phyloP scores from a whole-genome alignment of 352 stramenopile species.

The Phytopythium helicoides region DNA sequence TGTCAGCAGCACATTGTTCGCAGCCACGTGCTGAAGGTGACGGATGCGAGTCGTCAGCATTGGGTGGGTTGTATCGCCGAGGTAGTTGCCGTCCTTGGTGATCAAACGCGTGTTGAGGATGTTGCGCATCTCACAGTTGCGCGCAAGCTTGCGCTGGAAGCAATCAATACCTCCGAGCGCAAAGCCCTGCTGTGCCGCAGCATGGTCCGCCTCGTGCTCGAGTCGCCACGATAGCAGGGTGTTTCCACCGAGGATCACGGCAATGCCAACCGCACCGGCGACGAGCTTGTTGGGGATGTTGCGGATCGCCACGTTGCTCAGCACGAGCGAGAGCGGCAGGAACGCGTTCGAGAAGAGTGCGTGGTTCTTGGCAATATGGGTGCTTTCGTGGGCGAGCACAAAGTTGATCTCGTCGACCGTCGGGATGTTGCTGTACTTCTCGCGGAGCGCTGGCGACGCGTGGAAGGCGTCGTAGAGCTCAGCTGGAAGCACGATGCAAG shows the following conservation, averaged over 20 bases:
- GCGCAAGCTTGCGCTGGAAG: slow-evolving; percentile 71
- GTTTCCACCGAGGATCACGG: slow-evolving; percentile 50
- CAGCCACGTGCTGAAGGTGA: slow-evolving; percentile 51
- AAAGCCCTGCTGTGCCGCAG: slow-evolving; percentile 66
- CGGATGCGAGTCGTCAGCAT: slow-evolving; percentile 72
- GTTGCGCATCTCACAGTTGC: slow-evolving; percentile 69
- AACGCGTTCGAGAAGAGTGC: slow-evolving; percentile 58
- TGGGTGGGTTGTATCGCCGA: slow-evolving; percentile 75
- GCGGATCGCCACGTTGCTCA: slow-evolving; percentile 46
- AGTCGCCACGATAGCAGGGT: slow-evolving; percentile 74
- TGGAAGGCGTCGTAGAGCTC: slow-evolving; percentile 84
- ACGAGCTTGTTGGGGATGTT: slow-evolving; percentile 79
- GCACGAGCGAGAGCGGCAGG: slow-evolving; percentile 60
- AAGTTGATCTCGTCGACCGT: slow-evolving; percentile 80
- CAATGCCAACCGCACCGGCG: slow-evolving; percentile 39
- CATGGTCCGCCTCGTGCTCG: slow-evolving; percentile 78
- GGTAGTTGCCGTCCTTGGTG: slow-evolving; percentile 76
- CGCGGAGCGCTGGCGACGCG: slow-evolving; percentile 37
- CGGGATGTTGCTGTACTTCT: slow-evolving; percentile 48
- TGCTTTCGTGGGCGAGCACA: slow-evolving; percentile 76
- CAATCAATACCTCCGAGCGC: slow-evolving; percentile 65
- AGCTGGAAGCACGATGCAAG: slow-evolving; percentile 69
- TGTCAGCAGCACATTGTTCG: slow-evolving; percentile 6
- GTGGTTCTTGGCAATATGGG: slow-evolving; percentile 83
- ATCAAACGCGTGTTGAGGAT: slow-evolving; percentile 67